Evolutionary conservation across 2,329 filamentous ascomycete genomes (phyloP).

Genomic region (Arachnomyces sp.): DNA sequence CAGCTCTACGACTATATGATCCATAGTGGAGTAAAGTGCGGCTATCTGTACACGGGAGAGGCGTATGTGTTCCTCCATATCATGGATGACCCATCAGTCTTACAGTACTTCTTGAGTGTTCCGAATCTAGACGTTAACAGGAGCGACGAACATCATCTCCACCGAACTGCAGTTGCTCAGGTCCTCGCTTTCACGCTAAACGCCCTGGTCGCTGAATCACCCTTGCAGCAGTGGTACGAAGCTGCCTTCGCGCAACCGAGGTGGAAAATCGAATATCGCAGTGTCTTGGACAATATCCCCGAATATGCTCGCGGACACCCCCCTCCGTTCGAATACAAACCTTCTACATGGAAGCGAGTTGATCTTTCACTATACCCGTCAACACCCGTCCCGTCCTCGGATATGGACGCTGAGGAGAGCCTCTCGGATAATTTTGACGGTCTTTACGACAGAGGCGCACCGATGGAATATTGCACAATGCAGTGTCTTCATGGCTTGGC

Average conservation of each 20-base stretch:
- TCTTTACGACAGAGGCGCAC: not conserved
- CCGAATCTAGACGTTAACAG: constrained; percentile 16
- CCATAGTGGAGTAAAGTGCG: constrained; percentile 15
- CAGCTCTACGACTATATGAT: constrained; percentile 26
- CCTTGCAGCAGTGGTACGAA: constrained; percentile 8
- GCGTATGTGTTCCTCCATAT: constrained; percentile 25
- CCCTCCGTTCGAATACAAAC: not conserved
- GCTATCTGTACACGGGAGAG: constrained; percentile 24
- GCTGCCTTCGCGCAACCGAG: constrained; percentile 17
- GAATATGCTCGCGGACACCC: not conserved
- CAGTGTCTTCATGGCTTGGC: constrained; percentile 6
- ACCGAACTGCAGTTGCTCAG: constrained; percentile 31
- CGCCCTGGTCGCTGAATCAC: constrained; percentile 2
- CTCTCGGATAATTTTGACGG: not conserved
- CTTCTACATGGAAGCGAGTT: not conserved
- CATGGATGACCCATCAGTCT: constrained; percentile 14
- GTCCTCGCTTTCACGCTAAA: constrained; percentile 28
- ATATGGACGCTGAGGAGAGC: constrained; percentile 5
- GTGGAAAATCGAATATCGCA: constrained; percentile 26
- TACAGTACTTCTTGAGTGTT: constrained; percentile 14
- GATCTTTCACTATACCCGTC: constrained; percentile 1
- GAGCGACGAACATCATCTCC: constrained; percentile 25
- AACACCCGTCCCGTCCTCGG: constrained; percentile 2
- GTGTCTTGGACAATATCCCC: too few species aligned
- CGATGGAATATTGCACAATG: constrained; percentile 5